phyloP scores from a whole-genome alignment of 1,284 basidiomycete species.

The Malassezia globosa region DNA sequence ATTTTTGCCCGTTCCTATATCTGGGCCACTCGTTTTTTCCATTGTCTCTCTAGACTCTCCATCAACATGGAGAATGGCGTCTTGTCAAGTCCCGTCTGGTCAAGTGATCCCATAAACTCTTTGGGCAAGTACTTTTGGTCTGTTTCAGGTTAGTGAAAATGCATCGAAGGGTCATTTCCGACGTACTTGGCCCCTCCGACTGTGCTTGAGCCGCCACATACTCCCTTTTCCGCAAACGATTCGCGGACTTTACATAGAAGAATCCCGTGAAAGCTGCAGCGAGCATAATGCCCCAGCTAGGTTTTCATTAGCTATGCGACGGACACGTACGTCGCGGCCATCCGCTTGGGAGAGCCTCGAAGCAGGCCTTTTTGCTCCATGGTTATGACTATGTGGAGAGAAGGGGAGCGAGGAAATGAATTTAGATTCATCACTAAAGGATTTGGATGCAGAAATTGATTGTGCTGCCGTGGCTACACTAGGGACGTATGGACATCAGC shows the following conservation, averaged over 20 bases:
- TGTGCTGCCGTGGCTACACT: no score
- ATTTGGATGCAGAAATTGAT: background rate
- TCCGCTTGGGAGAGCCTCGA: constrained; percentile 10
- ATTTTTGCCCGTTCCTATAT: background rate
- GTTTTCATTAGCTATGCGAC: background rate
- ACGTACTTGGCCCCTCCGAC: constrained; percentile 5
- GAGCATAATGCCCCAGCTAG: constrained; percentile 12
- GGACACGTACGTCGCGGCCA: constrained; percentile 11
- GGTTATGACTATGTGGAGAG: background rate
- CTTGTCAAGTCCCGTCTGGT: background rate
- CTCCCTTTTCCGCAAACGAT: constrained; percentile 6
- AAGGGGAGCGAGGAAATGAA: no score
- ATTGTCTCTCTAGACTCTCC: constrained; percentile 6
- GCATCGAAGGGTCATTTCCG: background rate
- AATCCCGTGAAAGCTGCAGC: constrained; percentile 4
- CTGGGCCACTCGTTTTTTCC: constrained; percentile 7
- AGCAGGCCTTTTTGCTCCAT: background rate
- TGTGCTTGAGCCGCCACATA: constrained; percentile 9
- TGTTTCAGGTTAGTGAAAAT: no score
- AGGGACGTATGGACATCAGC: background rate
- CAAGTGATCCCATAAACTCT: background rate
- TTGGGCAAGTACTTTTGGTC: background rate
- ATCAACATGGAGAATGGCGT: constrained; percentile 6
- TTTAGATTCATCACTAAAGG: no score
- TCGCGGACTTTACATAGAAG: constrained; percentile 1